A percentile compares a stretch with the other conserved stretches of the same genome.
phyloP scores from a whole-genome alignment of 163 green algal species.

The Chlamydomonas reinhardtii region DNA sequence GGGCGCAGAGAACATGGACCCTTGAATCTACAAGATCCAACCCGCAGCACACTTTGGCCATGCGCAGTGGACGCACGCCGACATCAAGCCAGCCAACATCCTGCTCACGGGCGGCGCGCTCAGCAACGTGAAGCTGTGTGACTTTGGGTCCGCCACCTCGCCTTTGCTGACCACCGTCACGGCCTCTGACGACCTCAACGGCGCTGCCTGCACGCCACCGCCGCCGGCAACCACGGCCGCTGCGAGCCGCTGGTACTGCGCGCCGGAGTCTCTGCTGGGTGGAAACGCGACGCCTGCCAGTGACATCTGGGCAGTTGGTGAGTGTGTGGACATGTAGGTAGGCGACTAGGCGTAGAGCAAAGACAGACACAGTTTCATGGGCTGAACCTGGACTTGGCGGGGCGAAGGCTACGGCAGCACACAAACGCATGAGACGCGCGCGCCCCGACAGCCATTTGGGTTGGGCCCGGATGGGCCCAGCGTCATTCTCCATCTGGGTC shows the following conservation, averaged over 20 bases:
- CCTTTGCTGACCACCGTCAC: neutral
- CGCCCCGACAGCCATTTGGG: too few relatives aligned
- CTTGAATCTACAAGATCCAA: too few relatives aligned
- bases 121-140: conserved; percentile 84
- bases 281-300: neutral
- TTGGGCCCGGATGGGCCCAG: too few relatives aligned
- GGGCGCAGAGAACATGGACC: too few relatives aligned
- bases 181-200: too few relatives aligned
- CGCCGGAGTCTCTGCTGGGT: conserved; percentile 36
- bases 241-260: conserved; percentile 42
- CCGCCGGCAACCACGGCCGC: neutral
- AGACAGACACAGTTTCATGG: too few relatives aligned
- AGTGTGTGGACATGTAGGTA: neutral
- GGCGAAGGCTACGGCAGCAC: too few relatives aligned
- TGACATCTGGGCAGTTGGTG: conserved; percentile 38
- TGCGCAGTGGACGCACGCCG: conserved; percentile 74
- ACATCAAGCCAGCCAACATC: conserved; percentile 94
- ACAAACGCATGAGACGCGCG: too few relatives aligned
- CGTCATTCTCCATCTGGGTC: too few relatives aligned
- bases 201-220: neutral
- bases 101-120: conserved; percentile 72
- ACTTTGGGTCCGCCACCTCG: conserved; percentile 76
- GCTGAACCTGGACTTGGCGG: too few relatives aligned
- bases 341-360: too few relatives aligned
- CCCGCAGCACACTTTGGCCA: too few relatives aligned